Conservation (phyloP, 1,139 yeast genomes). For the Scheffersomyces insectosa region DNA sequence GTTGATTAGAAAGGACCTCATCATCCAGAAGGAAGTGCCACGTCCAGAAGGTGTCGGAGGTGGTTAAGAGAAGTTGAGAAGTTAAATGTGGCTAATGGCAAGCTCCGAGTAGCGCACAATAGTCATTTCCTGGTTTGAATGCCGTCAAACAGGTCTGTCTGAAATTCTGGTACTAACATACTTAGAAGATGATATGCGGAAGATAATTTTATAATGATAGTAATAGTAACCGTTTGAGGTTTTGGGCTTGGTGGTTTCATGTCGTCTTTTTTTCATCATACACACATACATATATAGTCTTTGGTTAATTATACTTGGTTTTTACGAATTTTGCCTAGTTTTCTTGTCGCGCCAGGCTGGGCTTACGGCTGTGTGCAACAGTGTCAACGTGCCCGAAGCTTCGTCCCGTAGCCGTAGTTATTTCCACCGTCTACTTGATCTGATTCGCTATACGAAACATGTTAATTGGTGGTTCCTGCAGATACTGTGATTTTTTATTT, state of each 20-base stretch:
- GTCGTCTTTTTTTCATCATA: too few species aligned
- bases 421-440: too few species aligned
- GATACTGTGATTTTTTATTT: too few species aligned
- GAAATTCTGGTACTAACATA: constrained; percentile 8
- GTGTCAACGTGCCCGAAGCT: too few species aligned
- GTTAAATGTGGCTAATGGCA: neutral
- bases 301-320: too few species aligned
- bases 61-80: constrained; percentile 23
- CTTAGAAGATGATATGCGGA: constrained; percentile 6
- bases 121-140: neutral
- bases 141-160: constrained; percentile 15
- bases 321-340: too few species aligned
- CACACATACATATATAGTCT: too few species aligned
- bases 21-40: constrained; percentile 65
- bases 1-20: constrained; percentile 57
- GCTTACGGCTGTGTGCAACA: too few species aligned
- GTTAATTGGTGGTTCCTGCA: too few species aligned
- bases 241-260: neutral
- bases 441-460: too few species aligned
- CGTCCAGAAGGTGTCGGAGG: constrained; percentile 53
- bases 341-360: too few species aligned
- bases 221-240: neutral
- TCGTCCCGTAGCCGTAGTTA: too few species aligned
- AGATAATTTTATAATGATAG: constrained; percentile 8
- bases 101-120: neutral